Percentiles rank a stretch among this genome's conserved stretches.
phyloP scores from a whole-genome alignment of 306 rosid genomes.

The Medicago ruthenica region DNA sequence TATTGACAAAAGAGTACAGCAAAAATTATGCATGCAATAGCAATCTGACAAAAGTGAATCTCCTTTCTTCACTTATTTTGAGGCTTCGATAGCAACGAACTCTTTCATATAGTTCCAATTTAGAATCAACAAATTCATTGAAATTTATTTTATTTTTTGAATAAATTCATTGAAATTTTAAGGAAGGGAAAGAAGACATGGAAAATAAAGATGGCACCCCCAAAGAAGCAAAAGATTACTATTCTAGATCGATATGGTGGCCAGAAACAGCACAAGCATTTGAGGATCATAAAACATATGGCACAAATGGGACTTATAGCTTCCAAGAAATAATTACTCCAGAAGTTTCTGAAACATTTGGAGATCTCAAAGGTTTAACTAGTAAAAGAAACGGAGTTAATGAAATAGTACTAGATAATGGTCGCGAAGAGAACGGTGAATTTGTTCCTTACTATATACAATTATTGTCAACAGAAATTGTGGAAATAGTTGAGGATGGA shows the following conservation, averaged over 20 bases:
- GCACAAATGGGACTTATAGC: conserved; percentile 47
- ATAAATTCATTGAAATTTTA: conserved; percentile 1
- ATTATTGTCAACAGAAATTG: conserved; percentile 62
- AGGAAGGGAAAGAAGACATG: conserved; percentile 44
- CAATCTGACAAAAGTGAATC: conserved; percentile 52
- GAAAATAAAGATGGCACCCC: conserved; percentile 50
- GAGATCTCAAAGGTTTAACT: conserved; percentile 26
- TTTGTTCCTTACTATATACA: conserved; percentile 19
- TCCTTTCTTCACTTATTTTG: conserved; percentile 41
- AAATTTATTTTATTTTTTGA: not conserved
- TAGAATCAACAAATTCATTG: conserved; percentile 45
- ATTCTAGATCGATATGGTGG: conserved; percentile 45
- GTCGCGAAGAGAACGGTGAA: not conserved
- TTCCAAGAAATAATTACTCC: conserved; percentile 56
- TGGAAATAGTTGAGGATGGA: conserved; percentile 62
- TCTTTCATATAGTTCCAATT: conserved; percentile 45
- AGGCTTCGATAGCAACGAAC: conserved; percentile 63
- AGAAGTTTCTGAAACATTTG: conserved; percentile 59
- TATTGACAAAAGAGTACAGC: conserved; percentile 55
- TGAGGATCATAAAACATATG: conserved; percentile 42
- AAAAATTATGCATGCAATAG: conserved; percentile 28
- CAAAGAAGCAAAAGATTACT: conserved; percentile 51
- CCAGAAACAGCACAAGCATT: conserved; percentile 46
- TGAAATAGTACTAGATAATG: not conserved
- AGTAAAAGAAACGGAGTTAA: conserved; percentile 8